Percentiles rank a stretch among this genome's conserved stretches.
Conservation (phyloP, 257 asterid species). For the Jasminum sambac region DNA sequence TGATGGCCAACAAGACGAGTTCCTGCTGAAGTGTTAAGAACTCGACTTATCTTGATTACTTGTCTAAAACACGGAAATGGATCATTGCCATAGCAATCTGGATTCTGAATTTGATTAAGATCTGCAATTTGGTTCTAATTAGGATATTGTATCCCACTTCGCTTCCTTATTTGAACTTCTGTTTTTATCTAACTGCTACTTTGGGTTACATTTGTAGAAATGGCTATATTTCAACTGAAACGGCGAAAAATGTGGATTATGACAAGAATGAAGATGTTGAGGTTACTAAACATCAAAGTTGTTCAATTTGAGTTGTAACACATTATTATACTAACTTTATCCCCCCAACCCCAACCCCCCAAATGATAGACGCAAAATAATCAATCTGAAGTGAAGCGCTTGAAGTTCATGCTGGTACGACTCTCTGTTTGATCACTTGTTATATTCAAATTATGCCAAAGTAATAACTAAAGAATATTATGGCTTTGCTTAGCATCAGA, state of each 20-base stretch:
- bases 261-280: constrained; percentile 41
- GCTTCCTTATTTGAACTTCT: constrained; percentile 10
- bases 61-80: neutral
- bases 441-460: neutral
- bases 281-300: constrained; percentile 36
- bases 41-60: neutral
- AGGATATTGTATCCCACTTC: neutral
- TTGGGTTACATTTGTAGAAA: constrained; percentile 36
- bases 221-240: constrained; percentile 37
- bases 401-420: constrained; percentile 76
- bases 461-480: constrained; percentile 26
- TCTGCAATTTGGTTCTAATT: neutral
- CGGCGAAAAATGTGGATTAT: constrained; percentile 20
- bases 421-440: constrained; percentile 23
- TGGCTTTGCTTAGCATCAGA: constrained; percentile 66
- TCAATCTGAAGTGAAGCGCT: constrained; percentile 55
- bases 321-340: constrained; percentile 13
- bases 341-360: too few relatives aligned
- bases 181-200: constrained; percentile 23
- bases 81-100: neutral
- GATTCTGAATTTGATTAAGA: constrained; percentile 4
- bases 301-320: constrained; percentile 8
- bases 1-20: neutral
- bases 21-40: constrained; percentile 13
- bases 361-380: constrained; percentile 39